Evolutionary conservation across 83 land plant species (phyloP).

Genomic region (Diphasiastrum complanatum): DNA sequence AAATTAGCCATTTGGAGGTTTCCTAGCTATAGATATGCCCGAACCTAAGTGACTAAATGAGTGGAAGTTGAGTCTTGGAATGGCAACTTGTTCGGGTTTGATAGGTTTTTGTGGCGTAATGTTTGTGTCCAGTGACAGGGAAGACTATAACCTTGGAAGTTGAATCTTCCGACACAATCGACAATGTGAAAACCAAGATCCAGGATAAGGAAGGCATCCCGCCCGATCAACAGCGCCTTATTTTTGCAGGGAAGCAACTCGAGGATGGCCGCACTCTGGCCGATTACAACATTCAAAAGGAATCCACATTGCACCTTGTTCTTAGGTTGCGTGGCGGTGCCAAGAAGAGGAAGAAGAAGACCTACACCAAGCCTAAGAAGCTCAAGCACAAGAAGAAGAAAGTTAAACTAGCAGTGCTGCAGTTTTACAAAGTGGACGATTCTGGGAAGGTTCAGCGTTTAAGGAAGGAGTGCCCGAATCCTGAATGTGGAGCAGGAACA

Average conservation of each 20-base stretch:
- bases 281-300: conserved; percentile 32
- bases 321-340: conserved; percentile 52
- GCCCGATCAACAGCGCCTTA: conserved; percentile 41
- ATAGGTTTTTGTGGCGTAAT: not conserved
- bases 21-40: not conserved
- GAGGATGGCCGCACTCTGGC: conserved; percentile 58
- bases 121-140: conserved; percentile 18
- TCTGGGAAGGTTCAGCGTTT: conserved; percentile 50
- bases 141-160: conserved; percentile 36
- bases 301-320: conserved; percentile 39
- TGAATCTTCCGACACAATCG: conserved; percentile 34
- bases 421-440: conserved; percentile 61
- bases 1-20: not conserved
- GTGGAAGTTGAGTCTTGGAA: not conserved
- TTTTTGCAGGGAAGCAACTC: conserved; percentile 47
- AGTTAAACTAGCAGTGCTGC: conserved; percentile 54
- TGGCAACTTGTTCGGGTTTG: not conserved
- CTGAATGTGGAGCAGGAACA: conserved; percentile 56
- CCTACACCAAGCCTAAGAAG: conserved; percentile 68
- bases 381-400: conserved; percentile 68
- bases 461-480: conserved; percentile 59
- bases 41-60: not conserved
- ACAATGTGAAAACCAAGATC: conserved; percentile 34
- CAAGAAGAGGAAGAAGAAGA: conserved; percentile 57
- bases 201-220: conserved; percentile 30